phyloP scores from a whole-genome alignment of 2,329 filamentous ascomycete genomes.

The Dryadomyces quercivorus region DNA sequence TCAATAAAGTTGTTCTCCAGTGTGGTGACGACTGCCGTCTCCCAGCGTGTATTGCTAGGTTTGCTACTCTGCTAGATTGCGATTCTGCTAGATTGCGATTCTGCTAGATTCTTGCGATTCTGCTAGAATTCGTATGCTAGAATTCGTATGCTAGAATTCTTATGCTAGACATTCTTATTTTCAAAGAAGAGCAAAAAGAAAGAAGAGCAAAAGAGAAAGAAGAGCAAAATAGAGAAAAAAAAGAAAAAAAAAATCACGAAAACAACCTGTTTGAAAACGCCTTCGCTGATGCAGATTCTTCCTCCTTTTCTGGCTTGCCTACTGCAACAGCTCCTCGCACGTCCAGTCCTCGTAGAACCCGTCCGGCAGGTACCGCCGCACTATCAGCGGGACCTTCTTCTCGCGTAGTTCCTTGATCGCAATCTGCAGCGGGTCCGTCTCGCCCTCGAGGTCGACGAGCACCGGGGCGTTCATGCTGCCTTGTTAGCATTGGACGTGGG shows the following conservation, averaged over 20 bases:
- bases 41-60: no score
- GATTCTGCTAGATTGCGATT: no score
- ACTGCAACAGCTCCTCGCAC: constrained; percentile 80
- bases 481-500: background rate
- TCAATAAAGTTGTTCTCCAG: background rate
- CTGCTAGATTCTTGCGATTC: no score
- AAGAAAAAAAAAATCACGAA: background rate
- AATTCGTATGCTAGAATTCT: background rate
- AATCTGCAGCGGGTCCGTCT: constrained; percentile 95
- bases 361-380: constrained; percentile 90
- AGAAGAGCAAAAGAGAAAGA: no score
- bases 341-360: constrained; percentile 99
- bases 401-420: constrained; percentile 94
- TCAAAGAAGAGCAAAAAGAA: no score
- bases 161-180: no score
- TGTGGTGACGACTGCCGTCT: no score
- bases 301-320: background rate
- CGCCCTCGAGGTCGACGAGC: constrained; percentile 89
- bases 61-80: no score
- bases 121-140: background rate
- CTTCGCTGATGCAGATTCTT: constrained; percentile 13
- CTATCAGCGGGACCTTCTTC: constrained; percentile 96
- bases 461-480: constrained; percentile 92
- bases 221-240: background rate
- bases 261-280: constrained; percentile 8